phyloP scores from a whole-genome alignment of 1,139 yeast genomes.

The Yamadazyma dendronema region DNA sequence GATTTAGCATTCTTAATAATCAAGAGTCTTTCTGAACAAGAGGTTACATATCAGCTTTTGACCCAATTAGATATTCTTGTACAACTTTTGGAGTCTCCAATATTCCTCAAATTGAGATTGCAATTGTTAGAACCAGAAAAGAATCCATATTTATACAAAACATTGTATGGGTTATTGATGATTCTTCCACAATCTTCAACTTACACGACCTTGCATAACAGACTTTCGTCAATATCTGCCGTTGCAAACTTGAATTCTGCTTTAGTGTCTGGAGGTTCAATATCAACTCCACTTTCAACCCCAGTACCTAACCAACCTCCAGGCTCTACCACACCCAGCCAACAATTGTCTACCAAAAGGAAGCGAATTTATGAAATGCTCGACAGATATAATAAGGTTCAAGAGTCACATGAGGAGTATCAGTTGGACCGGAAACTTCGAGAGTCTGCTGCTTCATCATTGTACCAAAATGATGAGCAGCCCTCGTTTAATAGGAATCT shows the following conservation, averaged over 20 bases:
- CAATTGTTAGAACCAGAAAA: slow-evolving; percentile 86
- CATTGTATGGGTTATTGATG: slow-evolving; percentile 91
- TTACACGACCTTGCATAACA: slow-evolving; percentile 71
- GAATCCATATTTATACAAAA: slow-evolving; percentile 79
- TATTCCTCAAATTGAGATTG: slow-evolving; percentile 80
- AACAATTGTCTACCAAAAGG: slow-evolving; percentile 39
- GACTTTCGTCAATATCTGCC: slow-evolving; percentile 54
- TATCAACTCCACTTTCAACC: slow-evolving; percentile 23
- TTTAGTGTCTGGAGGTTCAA: slow-evolving; percentile 13
- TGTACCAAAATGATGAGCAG: slow-evolving; percentile 12
- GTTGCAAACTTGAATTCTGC: slow-evolving; percentile 18
- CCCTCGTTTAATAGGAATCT: slow-evolving; percentile 4
- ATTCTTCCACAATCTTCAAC: slow-evolving; percentile 95
- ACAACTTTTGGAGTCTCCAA: slow-evolving; percentile 77
- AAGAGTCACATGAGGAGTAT: slow-evolving; percentile 49
- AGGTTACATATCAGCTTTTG: slow-evolving; percentile 66
- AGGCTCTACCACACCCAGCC: slow-evolving; percentile 15
- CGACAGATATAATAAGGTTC: slow-evolving; percentile 59
- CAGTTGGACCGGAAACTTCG: slow-evolving; percentile 12
- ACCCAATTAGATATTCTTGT: slow-evolving; percentile 80
- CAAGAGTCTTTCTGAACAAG: slow-evolving; percentile 72
- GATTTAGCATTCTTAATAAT: slow-evolving; percentile 83
- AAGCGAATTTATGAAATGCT: slow-evolving; percentile 53
- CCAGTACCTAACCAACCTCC: slow-evolving; percentile 18
- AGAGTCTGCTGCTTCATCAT: slow-evolving; percentile 16